Evolutionary conservation across 2,329 filamentous ascomycete genomes (phyloP).

Genomic region (Colletotrichum sp.): DNA sequence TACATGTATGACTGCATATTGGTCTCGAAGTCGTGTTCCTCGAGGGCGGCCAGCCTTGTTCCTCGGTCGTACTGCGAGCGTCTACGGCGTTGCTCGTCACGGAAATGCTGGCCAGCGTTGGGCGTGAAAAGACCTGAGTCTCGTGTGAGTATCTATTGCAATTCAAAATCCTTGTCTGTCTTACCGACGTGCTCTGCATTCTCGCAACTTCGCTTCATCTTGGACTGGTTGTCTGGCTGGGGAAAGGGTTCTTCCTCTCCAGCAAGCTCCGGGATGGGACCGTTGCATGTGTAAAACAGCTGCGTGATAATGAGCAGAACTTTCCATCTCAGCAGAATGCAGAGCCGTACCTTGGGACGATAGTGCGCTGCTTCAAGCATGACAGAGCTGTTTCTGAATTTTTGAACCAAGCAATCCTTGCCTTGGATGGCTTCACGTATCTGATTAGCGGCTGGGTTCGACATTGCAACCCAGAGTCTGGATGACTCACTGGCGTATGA

Average conservation of each 20-base stretch:
- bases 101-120: constrained; percentile 73
- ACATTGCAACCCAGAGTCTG: fast-evolving
- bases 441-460: constrained; percentile 27
- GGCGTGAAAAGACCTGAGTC: constrained; percentile 78
- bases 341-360: constrained; percentile 74
- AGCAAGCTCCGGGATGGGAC: constrained; percentile 54
- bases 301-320: constrained; percentile 26
- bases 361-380: constrained; percentile 87
- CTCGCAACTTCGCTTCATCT: constrained; percentile 86
- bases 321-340: neutral
- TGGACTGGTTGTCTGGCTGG: constrained; percentile 80
- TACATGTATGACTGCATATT: constrained; percentile 39
- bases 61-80: constrained; percentile 84
- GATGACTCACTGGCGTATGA: constrained; percentile 85
- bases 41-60: constrained; percentile 72
- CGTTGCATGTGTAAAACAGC: constrained; percentile 59
- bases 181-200: constrained; percentile 84
- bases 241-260: constrained; percentile 81
- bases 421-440: constrained; percentile 79
- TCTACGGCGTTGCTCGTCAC: constrained; percentile 77
- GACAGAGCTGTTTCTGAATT: constrained; percentile 95
- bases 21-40: constrained; percentile 62
- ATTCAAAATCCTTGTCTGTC: constrained; percentile 32
- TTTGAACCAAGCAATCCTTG: constrained; percentile 86
- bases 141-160: neutral